Evolutionary conservation across 192 early-diverging fungal genomes (phyloP).

Genomic region (Oehlia diaphana): DNA sequence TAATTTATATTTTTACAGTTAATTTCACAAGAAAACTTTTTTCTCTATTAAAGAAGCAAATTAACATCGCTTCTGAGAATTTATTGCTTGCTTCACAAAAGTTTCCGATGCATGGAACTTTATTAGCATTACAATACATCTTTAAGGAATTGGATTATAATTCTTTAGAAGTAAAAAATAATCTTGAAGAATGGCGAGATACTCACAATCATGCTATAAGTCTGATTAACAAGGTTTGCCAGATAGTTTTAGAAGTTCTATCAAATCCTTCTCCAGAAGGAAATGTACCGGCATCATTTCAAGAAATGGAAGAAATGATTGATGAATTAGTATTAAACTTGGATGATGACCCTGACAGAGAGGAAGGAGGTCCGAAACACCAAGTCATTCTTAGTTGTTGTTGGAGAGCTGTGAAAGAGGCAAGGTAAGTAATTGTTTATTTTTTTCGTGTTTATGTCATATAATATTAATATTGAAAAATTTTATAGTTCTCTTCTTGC

Average conservation of each 20-base stretch:
- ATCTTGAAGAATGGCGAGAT: conserved; percentile 50
- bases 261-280: conserved; percentile 87
- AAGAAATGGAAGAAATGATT: conserved; percentile 64
- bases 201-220: conserved; percentile 48
- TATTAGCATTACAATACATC: conserved; percentile 58
- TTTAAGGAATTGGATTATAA: conserved; percentile 62
- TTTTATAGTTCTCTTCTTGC: conserved; percentile 43
- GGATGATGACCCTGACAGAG: neutral
- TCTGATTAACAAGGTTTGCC: conserved; percentile 55
- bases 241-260: conserved; percentile 67
- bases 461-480: conserved; percentile 21
- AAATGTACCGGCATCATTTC: conserved; percentile 79
- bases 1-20: conserved; percentile 34
- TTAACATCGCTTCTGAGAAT: conserved; percentile 47
- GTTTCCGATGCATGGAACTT: conserved; percentile 57
- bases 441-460: neutral
- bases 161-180: conserved; percentile 40
- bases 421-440: conserved; percentile 43
- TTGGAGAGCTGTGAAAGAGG: conserved; percentile 91
- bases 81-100: conserved; percentile 53
- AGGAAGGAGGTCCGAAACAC: conserved; percentile 57
- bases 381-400: conserved; percentile 89
- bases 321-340: conserved; percentile 47
- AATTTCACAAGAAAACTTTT: conserved; percentile 55
- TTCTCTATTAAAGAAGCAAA: conserved; percentile 48